Evolutionary conservation across 306 rosid genomes (phyloP).

Genomic region (Mucuna pruriens): DNA sequence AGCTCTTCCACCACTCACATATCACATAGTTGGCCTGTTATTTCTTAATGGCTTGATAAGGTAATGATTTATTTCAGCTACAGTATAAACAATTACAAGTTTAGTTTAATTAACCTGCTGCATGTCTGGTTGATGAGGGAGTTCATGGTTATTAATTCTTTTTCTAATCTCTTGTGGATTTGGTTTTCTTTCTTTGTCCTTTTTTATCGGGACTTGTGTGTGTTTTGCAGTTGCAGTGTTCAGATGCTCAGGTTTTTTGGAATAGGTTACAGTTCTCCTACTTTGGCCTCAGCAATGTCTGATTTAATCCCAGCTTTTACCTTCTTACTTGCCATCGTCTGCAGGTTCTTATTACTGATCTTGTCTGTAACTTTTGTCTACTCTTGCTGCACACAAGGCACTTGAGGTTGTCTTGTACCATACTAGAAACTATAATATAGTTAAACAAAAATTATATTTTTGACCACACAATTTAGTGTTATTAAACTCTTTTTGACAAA

Average conservation of each 20-base stretch:
- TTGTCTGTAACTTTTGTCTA: background rate
- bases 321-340: constrained; percentile 12
- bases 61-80: background rate
- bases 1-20: constrained; percentile 11
- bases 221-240: background rate
- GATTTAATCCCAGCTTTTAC: constrained; percentile 27
- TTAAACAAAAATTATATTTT: too few species aligned
- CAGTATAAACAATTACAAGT: background rate
- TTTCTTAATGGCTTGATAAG: constrained; percentile 1
- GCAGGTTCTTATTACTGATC: background rate
- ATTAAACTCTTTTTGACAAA: too few species aligned
- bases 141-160: too few species aligned
- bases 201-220: background rate
- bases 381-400: background rate
- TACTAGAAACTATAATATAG: too few species aligned
- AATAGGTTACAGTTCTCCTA: constrained; percentile 18
- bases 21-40: background rate
- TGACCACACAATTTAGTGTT: too few species aligned
- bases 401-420: too few species aligned
- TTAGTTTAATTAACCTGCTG: too few species aligned
- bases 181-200: background rate
- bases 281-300: constrained; percentile 20
- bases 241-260: constrained; percentile 17
- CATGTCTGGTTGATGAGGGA: too few species aligned
- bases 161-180: background rate